Evolutionary conservation across 306 rosid genomes (phyloP).

Genomic region (Cicer judaicum): DNA sequence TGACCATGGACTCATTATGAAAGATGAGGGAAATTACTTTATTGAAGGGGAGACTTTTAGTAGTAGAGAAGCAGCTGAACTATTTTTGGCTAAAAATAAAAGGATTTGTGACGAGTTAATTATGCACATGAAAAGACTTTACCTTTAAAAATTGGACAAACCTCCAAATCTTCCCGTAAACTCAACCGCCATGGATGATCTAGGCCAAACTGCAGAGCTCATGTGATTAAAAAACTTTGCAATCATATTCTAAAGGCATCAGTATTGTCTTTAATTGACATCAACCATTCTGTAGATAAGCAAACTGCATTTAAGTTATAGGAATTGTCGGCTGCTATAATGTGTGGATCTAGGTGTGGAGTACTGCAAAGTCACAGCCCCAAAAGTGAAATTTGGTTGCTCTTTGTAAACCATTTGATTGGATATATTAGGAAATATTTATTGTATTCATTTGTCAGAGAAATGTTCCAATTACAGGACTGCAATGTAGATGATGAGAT

Average conservation of each 20-base stretch:
- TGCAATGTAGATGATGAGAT: conserved; percentile 35
- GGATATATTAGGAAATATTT: conserved; percentile 29
- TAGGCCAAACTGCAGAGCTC: conserved; percentile 27
- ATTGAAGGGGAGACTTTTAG: conserved; percentile 58
- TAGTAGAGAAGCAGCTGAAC: conserved; percentile 58
- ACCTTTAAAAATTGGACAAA: conserved; percentile 47
- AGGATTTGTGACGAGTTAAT: conserved; percentile 57
- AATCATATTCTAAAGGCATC: conserved; percentile 25
- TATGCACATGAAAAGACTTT: conserved; percentile 54
- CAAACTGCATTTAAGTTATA: conserved; percentile 25
- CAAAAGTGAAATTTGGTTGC: conserved; percentile 19
- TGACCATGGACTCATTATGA: conserved; percentile 65
- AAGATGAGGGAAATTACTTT: conserved; percentile 60
- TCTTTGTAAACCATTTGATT: conserved; percentile 36
- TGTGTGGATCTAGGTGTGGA: conserved; percentile 7
- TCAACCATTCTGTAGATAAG: conserved; percentile 2
- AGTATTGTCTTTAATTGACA: conserved; percentile 15
- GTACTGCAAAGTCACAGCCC: neutral
- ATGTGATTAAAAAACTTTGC: conserved; percentile 23
- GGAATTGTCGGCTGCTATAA: conserved; percentile 12
- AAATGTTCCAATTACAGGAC: conserved; percentile 14
- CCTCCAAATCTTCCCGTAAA: conserved; percentile 26
- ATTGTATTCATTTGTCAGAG: conserved; percentile 37
- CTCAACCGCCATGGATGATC: neutral
- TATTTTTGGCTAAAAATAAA: conserved; percentile 53